Base-by-base conservation (phyloP, 192 early-diverging fungal genomes). In the Hyaloraphidium curvatum region DNA sequence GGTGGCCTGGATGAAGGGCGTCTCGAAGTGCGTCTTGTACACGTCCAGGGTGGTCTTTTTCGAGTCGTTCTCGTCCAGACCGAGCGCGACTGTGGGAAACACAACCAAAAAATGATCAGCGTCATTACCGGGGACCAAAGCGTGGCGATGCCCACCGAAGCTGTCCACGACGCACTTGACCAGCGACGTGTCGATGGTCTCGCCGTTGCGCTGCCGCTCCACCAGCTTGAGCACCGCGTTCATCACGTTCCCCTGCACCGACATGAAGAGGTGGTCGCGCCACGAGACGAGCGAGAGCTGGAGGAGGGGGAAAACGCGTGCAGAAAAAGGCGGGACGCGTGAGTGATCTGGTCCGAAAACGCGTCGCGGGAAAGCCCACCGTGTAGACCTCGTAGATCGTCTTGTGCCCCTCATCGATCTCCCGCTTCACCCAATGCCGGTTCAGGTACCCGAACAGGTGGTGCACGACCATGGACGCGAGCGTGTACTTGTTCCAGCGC, bases 341-440 rank as follows among this genome's bases (percentile, higher is more conserved):
- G 17, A 37, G 11, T 11, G 17, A 37, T 17, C 17, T 13, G 35
- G 17, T 37, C 35, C 35, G 35, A 17, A 11, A 13, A 13, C 17
- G 11, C 35, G 35, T 37, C 11, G 35, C 14, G 28, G 43, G 13
- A 31, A 67, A 54, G 71, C 72, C 73, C 65, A 97, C 82, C 53
- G 87, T 95, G 66, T 91, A 87, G 31, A 99, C 81, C 53, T 95
- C 89, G 60, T 82, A 85, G 23, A 91, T 79, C 37, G 72, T 78
- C 68, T 82, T 86, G 63, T 75, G 78, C 26, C 87, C 85, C 56
- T 98, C 94, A 31, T 93, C 89, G 50, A 90, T 82, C 68, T 93
- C 87, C 59, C 94, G 74, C 66, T 86, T 90, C 37, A 96, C 85
- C 94, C 94, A 98, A 64, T 91, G 84, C 30, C 91, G 79, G 67